A percentile compares a stretch with the other conserved stretches of the same genome.
Evolutionary conservation across 2,329 filamentous ascomycete species (phyloP).

Genomic region (Hawksworthiomyces lignivorus): DNA sequence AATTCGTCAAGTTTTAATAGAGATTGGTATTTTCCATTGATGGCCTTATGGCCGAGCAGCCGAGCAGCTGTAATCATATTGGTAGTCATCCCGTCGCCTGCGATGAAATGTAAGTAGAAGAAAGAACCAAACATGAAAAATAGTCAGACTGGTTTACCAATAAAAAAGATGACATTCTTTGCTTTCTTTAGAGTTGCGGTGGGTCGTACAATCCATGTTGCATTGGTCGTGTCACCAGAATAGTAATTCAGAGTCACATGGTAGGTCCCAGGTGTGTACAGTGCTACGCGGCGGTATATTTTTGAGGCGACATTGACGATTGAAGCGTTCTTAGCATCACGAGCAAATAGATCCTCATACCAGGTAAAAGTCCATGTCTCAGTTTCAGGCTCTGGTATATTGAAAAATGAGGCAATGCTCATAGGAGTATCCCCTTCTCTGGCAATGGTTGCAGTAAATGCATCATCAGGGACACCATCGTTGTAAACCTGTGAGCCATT

Average conservation of each 20-base stretch:
- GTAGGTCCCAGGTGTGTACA: slow-evolving; percentile 75
- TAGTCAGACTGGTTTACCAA: too few species aligned
- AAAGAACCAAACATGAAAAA: too few species aligned
- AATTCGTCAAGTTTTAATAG: slow-evolving; percentile 74
- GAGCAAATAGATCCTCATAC: slow-evolving; percentile 76
- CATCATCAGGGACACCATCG: slow-evolving; percentile 17
- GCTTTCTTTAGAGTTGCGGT: slow-evolving; percentile 62
- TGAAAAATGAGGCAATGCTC: slow-evolving; percentile 12
- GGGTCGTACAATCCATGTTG: slow-evolving; percentile 70
- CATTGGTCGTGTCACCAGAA: slow-evolving; percentile 60
- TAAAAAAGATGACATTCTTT: slow-evolving; percentile 81
- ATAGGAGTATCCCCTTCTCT: neutral
- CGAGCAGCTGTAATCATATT: slow-evolving; percentile 77
- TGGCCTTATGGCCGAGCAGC: slow-evolving; percentile 69
- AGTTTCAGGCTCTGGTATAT: slow-evolving; percentile 16
- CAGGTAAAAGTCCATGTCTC: slow-evolving; percentile 81
- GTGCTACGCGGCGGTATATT: slow-evolving; percentile 65
- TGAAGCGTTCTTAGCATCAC: slow-evolving; percentile 60
- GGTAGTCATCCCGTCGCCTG: slow-evolving; percentile 64
- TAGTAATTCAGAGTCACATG: slow-evolving; percentile 71
- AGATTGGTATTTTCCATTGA: slow-evolving; percentile 78
- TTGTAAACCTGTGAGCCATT: slow-evolving; percentile 10
- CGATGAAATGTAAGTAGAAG: too few species aligned
- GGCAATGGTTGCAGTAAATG: slow-evolving; percentile 2
- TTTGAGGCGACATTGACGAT: slow-evolving; percentile 76